phyloP scores from a whole-genome alignment of 2,329 filamentous ascomycete species.

The Leptoxyphium fumago region DNA sequence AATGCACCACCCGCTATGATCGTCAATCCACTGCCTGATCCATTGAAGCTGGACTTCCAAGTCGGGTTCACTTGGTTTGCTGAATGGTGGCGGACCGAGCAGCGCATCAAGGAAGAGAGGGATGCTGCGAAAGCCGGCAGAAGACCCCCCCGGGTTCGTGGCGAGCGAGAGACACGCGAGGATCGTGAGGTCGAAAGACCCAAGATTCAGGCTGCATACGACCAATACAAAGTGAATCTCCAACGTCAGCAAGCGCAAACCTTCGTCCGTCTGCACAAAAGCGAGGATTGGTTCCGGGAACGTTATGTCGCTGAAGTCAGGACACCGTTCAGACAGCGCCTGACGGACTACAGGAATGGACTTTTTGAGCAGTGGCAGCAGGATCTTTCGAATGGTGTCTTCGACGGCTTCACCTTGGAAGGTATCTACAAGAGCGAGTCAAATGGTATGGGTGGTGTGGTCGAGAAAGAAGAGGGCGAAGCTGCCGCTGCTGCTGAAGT shows the following conservation, averaged over 20 bases:
- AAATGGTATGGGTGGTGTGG: conserved; percentile 67
- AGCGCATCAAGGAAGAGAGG: conserved; percentile 69
- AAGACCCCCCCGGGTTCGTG: conserved; percentile 43
- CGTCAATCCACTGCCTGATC: conserved; percentile 56
- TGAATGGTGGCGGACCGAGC: conserved; percentile 74
- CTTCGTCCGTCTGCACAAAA: conserved; percentile 85
- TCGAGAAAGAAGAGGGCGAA: conserved; percentile 94
- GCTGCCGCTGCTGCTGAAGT: conserved; percentile 84
- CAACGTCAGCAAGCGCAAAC: conserved; percentile 49
- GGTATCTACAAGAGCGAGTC: conserved; percentile 87
- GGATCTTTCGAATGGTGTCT: conserved; percentile 69
- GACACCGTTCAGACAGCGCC: conserved; percentile 55
- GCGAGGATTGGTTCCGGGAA: conserved; percentile 96
- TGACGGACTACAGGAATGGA: conserved; percentile 66
- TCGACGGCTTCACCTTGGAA: conserved; percentile 90
- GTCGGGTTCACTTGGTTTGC: conserved; percentile 77
- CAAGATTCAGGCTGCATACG: conserved; percentile 57
- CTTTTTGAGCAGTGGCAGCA: conserved; percentile 79
- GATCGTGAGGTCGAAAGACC: conserved; percentile 67
- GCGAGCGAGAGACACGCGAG: conserved; percentile 51
- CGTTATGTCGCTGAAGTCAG: conserved; percentile 76
- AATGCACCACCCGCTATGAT: conserved; percentile 28
- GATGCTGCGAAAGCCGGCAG: conserved; percentile 56
- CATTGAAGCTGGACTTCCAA: conserved; percentile 59
- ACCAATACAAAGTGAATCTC: conserved; percentile 50